Evolutionary conservation across 2,329 filamentous ascomycete species (phyloP).

Genomic region (Drechslerella stenobrocha): DNA sequence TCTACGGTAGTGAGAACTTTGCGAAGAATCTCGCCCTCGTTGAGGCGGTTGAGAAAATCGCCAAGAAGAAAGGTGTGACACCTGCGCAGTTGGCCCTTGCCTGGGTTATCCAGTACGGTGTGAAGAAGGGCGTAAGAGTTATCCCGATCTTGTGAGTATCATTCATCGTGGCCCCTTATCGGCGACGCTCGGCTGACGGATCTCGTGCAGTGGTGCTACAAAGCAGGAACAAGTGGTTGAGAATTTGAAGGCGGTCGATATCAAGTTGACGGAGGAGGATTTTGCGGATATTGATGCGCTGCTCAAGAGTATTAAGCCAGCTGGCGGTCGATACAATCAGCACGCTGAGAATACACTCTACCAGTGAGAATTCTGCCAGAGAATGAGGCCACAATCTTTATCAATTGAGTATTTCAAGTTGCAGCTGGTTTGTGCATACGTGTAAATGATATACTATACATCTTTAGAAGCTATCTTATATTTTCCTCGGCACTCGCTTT

Average conservation of each 20-base stretch:
- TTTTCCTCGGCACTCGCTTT: no score
- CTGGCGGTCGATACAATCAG: constrained; percentile 60
- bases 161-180: neutral
- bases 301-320: constrained; percentile 59
- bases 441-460: no score
- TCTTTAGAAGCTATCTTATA: no score
- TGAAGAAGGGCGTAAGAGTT: constrained; percentile 61
- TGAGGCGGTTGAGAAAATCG: constrained; percentile 63
- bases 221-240: constrained; percentile 64
- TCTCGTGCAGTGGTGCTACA: constrained; percentile 57
- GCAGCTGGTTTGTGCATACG: no score
- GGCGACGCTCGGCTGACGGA: neutral
- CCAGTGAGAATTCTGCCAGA: constrained; percentile 1
- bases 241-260: constrained; percentile 61
- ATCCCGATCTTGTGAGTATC: constrained; percentile 67
- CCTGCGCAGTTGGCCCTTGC: constrained; percentile 68
- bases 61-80: constrained; percentile 65
- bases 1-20: constrained; percentile 59
- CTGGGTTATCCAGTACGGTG: constrained; percentile 63
- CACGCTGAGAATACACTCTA: constrained; percentile 39
- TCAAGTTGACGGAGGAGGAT: constrained; percentile 59
- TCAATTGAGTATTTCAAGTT: no score
- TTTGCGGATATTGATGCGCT: constrained; percentile 61
- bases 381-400: neutral
- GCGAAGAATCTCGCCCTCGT: constrained; percentile 68